Conservation (phyloP, 352 stramenopile species). For the Phytopythium chamaehyphon region DNA sequence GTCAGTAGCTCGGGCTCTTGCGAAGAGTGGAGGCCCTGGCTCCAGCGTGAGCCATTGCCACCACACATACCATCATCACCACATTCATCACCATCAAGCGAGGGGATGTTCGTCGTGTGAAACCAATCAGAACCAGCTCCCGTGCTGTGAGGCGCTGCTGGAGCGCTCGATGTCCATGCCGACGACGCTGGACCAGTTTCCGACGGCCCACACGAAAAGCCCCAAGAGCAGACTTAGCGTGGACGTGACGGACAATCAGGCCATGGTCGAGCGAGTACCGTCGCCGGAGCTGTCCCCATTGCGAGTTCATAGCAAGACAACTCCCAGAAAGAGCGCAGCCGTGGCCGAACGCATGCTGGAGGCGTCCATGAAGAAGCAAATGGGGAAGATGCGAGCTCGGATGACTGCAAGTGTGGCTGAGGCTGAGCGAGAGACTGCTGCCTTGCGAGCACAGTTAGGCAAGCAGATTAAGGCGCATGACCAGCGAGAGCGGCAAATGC, state of each 20-base stretch:
- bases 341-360: conserved; percentile 6
- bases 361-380: conserved; percentile 2
- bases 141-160: conserved; percentile 1
- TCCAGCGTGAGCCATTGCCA: neutral
- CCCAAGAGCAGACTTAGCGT: neutral
- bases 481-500: conserved; percentile 44
- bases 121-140: neutral
- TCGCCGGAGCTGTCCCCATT: neutral
- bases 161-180: conserved; percentile 6
- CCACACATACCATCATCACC: conserved; percentile 4
- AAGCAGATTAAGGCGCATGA: conserved; percentile 25
- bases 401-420: neutral
- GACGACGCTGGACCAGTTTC: conserved; percentile 5
- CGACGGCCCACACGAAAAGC: neutral
- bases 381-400: conserved; percentile 4
- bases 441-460: conserved; percentile 39
- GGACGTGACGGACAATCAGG: conserved; percentile 4
- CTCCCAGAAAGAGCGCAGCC: conserved; percentile 2
- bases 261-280: neutral
- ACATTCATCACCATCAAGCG: conserved; percentile 1
- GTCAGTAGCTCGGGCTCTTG: conserved; percentile 5
- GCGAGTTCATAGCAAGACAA: neutral
- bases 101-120: neutral
- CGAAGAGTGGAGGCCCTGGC: neutral
- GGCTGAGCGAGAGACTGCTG: conserved; percentile 1